Conservation (phyloP, 1,139 yeast genomes). For the Sugiyamaella pinicola region DNA sequence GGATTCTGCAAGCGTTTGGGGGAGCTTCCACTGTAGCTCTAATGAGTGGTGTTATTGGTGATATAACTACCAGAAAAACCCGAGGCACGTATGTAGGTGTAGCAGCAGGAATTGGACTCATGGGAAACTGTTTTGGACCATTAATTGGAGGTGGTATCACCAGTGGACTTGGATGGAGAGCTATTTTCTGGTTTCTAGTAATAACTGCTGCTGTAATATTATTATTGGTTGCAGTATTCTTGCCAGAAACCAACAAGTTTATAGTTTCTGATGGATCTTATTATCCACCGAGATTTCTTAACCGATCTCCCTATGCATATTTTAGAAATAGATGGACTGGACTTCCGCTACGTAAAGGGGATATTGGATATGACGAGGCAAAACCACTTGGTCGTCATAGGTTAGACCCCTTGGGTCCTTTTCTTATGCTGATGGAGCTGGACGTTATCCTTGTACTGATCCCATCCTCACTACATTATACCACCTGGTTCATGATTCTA, state of each 20-base stretch:
- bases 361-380: constrained; percentile 32
- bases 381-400: constrained; percentile 41
- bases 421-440: constrained; percentile 38
- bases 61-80: constrained; percentile 59
- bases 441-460: constrained; percentile 47
- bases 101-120: constrained; percentile 60
- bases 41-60: constrained; percentile 67
- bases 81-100: constrained; percentile 69
- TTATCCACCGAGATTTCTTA: constrained; percentile 47
- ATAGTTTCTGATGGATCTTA: constrained; percentile 70
- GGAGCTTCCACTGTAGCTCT: constrained; percentile 72
- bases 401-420: constrained; percentile 43
- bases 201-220: constrained; percentile 57
- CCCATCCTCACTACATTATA: constrained; percentile 63
- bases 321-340: constrained; percentile 27
- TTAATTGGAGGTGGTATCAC: constrained; percentile 70
- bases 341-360: constrained; percentile 25
- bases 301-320: constrained; percentile 47
- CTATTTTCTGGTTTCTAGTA: constrained; percentile 73
- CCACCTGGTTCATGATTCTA: constrained; percentile 69
- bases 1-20: constrained; percentile 71
- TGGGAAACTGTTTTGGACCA: constrained; percentile 79
- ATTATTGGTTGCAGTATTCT: constrained; percentile 35
- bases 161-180: constrained; percentile 66
- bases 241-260: constrained; percentile 74